Evolutionary conservation across 768 basidiomycete genomes (phyloP), one percentile per base, ranked within the genome.

Genomic region (Agrocybe pediades): DNA sequence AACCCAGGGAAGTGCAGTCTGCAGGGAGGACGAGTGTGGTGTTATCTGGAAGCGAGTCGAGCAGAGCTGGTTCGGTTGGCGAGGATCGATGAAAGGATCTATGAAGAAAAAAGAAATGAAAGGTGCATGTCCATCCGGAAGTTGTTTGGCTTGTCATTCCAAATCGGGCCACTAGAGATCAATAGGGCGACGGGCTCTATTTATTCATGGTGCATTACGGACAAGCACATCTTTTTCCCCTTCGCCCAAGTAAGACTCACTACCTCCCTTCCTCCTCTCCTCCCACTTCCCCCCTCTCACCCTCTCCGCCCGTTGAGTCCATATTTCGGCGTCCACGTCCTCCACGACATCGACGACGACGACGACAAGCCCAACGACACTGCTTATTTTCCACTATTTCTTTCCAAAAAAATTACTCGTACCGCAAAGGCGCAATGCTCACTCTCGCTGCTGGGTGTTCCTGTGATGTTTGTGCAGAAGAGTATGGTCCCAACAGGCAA

Each of bases 381-480:
- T 36, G 23, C 23, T 27, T 44, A 41, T 46, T 20, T 73, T 71
- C 59, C 61, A 65, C 70, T 63, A 62, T 69, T 65, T 49, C 44
- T 44, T 39, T 39, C 9, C 30, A 49, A 45, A 29, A 36, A 23
- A 19, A 36, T 21, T 20, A 6, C 26, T 42, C 17, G 9, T 29
- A 15, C 36, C 17, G 9, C 26, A n/a, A 9, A 30, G 33, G 24
- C 29, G 47, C 45, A 46, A 92, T 92, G 90, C 83, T 92, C 75
- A 87, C 89, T 69, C 87, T 92, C 67, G 80, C 76, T 75, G 83
- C 87, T 71, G 87, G 87, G 72, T 90, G 87, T 70, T 79, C 85
- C 70, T 92, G 90, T 85, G 90, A 92, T 80, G 90, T 92, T 67
- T 92, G 90, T 78, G 89, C 89, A 65, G 89, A 91, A 74, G 88